These are phyloP conservation scores for Nakazawaea peltata DNA, from an alignment of 805 yeast species.

Conservation along the genomic window DNA sequence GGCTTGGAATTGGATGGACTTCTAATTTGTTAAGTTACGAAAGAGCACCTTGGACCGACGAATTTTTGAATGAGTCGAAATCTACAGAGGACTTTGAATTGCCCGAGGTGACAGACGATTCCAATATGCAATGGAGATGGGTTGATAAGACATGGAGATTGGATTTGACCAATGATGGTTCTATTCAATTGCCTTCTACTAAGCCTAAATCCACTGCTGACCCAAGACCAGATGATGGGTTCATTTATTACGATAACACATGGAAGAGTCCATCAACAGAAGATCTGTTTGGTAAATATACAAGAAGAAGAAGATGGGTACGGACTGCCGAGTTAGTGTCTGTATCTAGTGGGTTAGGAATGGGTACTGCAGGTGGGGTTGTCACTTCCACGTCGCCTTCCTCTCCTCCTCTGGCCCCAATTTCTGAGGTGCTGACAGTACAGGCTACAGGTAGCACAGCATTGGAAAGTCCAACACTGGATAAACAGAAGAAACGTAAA, in stretches of 20 bases:
- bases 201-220: constrained; percentile 55
- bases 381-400: not conserved
- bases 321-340: constrained; percentile 82
- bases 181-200: constrained; percentile 60
- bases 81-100: constrained; percentile 71
- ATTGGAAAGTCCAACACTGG: not conserved
- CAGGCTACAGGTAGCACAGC: constrained; percentile 6
- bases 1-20: constrained; percentile 99
- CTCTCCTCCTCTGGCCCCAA: not conserved
- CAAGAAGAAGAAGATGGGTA: constrained; percentile 93
- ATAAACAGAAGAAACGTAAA: constrained; percentile 6
- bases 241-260: constrained; percentile 81
- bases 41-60: constrained; percentile 96
- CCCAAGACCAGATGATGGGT: constrained; percentile 79
- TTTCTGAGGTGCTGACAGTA: constrained; percentile 3
- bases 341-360: constrained; percentile 13
- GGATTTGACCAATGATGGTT: constrained; percentile 84
- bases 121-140: constrained; percentile 89
- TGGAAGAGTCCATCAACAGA: constrained; percentile 91
- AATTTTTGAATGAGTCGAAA: constrained; percentile 78
- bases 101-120: constrained; percentile 62
- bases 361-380: too few species aligned
- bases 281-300: constrained; percentile 82
- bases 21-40: constrained; percentile 85
- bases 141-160: constrained; percentile 88